phyloP scores from a whole-genome alignment of 805 yeast species.

The Lachancea waltii region DNA sequence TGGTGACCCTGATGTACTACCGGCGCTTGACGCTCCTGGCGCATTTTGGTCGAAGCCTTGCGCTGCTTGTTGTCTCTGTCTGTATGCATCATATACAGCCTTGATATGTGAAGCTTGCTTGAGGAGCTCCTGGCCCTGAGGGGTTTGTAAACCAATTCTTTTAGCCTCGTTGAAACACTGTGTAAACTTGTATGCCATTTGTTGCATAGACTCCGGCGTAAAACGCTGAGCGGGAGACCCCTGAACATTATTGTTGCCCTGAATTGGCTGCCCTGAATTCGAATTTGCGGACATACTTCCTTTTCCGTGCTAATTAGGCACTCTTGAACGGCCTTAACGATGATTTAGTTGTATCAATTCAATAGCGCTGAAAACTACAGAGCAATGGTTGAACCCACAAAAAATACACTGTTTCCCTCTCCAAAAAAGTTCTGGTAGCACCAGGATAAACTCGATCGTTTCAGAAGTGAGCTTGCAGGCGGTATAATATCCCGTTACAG shows the following conservation, averaged over 20 bases:
- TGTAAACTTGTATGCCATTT: conserved; percentile 53
- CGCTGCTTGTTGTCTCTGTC: conserved; percentile 28
- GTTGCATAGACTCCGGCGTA: conserved; percentile 33
- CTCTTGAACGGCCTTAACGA: no score
- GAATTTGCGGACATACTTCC: conserved; percentile 3
- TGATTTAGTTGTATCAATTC: no score
- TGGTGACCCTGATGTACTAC: conserved; percentile 3
- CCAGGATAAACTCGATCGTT: no score
- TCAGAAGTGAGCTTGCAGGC: no score
- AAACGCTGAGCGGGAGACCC: conserved; percentile 9
- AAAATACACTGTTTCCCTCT: no score
- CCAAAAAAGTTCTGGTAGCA: no score
- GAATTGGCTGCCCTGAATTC: conserved; percentile 2
- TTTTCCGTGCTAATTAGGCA: no score
- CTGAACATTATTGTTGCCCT: conserved; percentile 2
- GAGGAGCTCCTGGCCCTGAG: conserved; percentile 56
- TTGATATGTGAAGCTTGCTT: conserved; percentile 59
- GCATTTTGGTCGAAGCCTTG: conserved; percentile 18
- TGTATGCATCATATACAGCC: conserved; percentile 50
- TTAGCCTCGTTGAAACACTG: conserved; percentile 57
- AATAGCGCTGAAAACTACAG: no score
- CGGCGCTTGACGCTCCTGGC: conserved; percentile 1
- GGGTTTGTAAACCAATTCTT: conserved; percentile 52
- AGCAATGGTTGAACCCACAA: no score
- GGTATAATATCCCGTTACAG: no score